Evolutionary conservation across 305 asterid genomes (phyloP), one percentile per base, ranked within the genome.

Genomic region (Fraxinus baroniana): DNA sequence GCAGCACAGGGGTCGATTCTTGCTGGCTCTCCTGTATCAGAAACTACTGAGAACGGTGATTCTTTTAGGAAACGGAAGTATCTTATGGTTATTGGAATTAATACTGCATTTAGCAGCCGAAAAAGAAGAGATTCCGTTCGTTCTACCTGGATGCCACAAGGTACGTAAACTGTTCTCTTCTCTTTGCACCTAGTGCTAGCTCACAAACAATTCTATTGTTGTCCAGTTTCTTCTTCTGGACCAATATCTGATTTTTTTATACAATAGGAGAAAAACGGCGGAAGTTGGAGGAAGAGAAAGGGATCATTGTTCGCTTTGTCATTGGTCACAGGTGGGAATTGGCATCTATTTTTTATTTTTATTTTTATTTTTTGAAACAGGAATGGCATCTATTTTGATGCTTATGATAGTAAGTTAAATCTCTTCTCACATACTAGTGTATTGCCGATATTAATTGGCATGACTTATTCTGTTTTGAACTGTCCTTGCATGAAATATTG

Each of bases 61-160:
- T 82, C 91, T 1, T 62, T 87, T 3, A 74, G 73, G 32, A 92
- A 77, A 82, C 87, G 92, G 82, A 95, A 95, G 74, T 89, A 92
- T 78, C 89, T 94, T 74, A 86, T 93, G 95, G 97, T 95, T 24
- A 84, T 95, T 33, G 98, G 98, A 68, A 80, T 95, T 20, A 95
- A 95, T 52, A 95, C 98, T 0, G 98, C 97, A 7, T 95, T 95
- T 86, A 95, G 98, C 88, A 95, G 98, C 87, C 82, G 98, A 15
- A 95, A 92, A 86, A 84, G 98, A 81, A 86, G 98, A 83, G 98
- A 95, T 80, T 94, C 98, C 0, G 93, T 95, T 80, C 98, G 98
- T 20, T 90, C 92, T 15, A 95, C 98, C 1, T 95, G 98, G 98
- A 92, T 94, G 97, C 98, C 97, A 22, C 95, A 92, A 94, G 98